phyloP scores from a whole-genome alignment of 805 yeast species.

The Suhomyces pyralidae region DNA sequence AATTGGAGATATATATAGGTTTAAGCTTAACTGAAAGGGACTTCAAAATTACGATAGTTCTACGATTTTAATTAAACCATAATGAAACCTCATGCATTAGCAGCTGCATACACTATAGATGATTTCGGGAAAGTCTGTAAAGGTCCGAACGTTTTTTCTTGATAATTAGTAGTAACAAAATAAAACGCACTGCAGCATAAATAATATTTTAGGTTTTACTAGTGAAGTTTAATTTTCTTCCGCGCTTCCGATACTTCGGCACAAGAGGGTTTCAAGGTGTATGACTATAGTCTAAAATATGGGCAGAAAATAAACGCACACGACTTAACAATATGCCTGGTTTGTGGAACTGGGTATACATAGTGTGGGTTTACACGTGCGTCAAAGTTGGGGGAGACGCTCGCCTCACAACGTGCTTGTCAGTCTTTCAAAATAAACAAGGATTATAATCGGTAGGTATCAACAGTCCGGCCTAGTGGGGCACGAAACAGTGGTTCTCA shows the following conservation, averaged over 20 bases:
- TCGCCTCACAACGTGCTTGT: background rate
- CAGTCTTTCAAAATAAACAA: background rate
- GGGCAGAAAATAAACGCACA: background rate
- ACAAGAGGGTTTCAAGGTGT: background rate
- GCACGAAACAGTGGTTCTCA: background rate
- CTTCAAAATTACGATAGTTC: background rate
- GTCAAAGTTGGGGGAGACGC: background rate
- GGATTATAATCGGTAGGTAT: background rate
- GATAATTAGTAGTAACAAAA: background rate
- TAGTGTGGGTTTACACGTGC: too few species aligned
- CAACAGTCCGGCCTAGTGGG: background rate
- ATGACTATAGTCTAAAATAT: background rate
- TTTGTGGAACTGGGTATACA: background rate
- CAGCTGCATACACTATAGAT: background rate
- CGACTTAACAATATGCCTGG: background rate
- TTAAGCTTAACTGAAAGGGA: background rate
- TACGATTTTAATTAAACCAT: background rate
- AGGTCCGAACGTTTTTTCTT: background rate
- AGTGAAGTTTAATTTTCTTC: background rate
- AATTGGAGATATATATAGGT: background rate
- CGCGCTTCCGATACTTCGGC: background rate
- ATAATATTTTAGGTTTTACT: background rate
- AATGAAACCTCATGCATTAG: background rate
- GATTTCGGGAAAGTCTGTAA: background rate
- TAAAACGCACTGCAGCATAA: background rate